phyloP scores from a whole-genome alignment of 2,329 filamentous ascomycete species.

The Fusarium sp. region DNA sequence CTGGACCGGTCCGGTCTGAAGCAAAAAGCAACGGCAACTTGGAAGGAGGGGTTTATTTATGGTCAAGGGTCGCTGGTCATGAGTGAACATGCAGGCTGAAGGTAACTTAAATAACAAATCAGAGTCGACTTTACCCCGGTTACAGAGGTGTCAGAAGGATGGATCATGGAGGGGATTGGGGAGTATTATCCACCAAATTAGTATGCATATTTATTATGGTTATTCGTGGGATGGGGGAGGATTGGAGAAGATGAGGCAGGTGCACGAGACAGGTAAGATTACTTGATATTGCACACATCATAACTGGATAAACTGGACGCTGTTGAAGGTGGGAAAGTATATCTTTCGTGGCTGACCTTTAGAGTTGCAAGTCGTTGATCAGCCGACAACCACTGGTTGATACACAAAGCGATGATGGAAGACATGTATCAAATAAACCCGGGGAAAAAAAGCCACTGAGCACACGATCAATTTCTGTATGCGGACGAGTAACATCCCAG shows the following conservation, averaged over 20 bases:
- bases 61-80: not conserved
- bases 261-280: not conserved
- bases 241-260: conserved; percentile 7
- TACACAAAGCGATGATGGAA: not conserved
- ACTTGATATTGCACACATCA: not conserved
- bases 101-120: conserved; percentile 8
- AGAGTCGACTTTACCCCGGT: conserved; percentile 11
- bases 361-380: not conserved
- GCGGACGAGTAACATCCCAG: conserved; percentile 8
- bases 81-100: not conserved
- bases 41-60: not conserved
- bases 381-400: not conserved
- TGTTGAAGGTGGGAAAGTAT: not conserved
- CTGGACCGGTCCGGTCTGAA: not conserved
- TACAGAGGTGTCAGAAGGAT: conserved; percentile 3
- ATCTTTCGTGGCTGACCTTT: not conserved
- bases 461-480: conserved; percentile 23
- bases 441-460: not conserved
- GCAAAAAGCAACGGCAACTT: conserved; percentile 8
- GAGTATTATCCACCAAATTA: conserved; percentile 26
- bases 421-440: not conserved
- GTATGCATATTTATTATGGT: conserved; percentile 48
- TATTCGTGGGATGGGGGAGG: conserved; percentile 28
- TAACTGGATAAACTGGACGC: not conserved
- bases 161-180: conserved; percentile 25